These are phyloP conservation scores for Cyclostephanos invisitatus DNA, from an alignment of 108 stramenopile genomes.

Conservation along the genomic window DNA sequence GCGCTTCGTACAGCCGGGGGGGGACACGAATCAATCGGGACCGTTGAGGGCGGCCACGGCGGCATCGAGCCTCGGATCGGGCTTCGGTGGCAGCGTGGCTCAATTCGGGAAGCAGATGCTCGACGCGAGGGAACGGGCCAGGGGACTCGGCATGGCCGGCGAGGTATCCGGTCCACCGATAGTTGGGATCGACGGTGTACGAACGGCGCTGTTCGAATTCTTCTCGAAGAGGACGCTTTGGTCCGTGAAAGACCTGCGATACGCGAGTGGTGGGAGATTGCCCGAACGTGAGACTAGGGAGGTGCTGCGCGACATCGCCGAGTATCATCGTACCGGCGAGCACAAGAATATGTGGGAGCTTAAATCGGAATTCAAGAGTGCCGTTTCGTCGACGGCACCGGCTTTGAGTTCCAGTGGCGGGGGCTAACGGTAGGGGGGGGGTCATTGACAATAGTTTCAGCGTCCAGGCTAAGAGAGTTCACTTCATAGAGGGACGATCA, in stretches of 20 bases:
- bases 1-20: conserved; percentile 83
- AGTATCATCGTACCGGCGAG: conserved; percentile 82
- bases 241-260: conserved; percentile 74
- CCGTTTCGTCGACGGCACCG: conserved; percentile 10
- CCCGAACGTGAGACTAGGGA: conserved; percentile 78
- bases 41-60: conserved; percentile 45
- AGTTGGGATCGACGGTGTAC: conserved; percentile 49
- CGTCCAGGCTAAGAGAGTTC: background rate
- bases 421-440: background rate
- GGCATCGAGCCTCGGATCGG: conserved; percentile 47
- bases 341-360: conserved; percentile 76
- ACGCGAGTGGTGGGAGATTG: conserved; percentile 53
- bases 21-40: conserved; percentile 57
- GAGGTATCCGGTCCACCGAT: conserved; percentile 41
- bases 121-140: conserved; percentile 48
- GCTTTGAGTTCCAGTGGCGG: conserved; percentile 3
- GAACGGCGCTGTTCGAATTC: conserved; percentile 74
- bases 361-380: conserved; percentile 52
- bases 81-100: conserved; percentile 80
- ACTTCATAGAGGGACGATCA: background rate
- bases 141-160: conserved; percentile 5
- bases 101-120: conserved; percentile 68
- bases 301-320: conserved; percentile 71
- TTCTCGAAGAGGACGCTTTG: conserved; percentile 75
- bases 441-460: background rate